Conservation (phyloP, 495 filamentous ascomycete genomes). For the Penicillium longicatenatum region DNA sequence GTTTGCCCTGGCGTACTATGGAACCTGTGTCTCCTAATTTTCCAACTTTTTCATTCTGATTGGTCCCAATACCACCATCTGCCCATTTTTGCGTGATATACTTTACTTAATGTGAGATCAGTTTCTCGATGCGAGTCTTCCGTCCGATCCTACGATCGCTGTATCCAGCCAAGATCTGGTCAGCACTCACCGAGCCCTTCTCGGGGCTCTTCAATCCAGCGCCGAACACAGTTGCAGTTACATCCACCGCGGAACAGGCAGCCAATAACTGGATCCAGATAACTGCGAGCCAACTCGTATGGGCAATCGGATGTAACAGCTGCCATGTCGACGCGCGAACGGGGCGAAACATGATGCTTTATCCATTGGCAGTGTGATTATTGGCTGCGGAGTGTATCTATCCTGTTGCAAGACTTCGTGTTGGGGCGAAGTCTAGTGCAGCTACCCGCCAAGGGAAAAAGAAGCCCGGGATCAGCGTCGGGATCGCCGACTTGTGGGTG, state of each 20-base stretch:
- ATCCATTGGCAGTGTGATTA: constrained; percentile 25
- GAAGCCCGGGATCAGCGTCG: background rate
- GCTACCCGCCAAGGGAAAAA: background rate
- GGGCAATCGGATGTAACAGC: constrained; percentile 23
- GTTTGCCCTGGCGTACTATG: constrained; percentile 52
- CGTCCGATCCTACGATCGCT: constrained; percentile 4
- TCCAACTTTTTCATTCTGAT: constrained; percentile 60
- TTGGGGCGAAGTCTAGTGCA: background rate
- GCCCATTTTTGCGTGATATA: constrained; percentile 55
- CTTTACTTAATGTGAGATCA: constrained; percentile 51
- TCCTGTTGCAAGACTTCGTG: background rate
- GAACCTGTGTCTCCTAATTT: constrained; percentile 54
- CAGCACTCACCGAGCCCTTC: constrained; percentile 12
- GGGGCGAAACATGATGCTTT: constrained; percentile 25
- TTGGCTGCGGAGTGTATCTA: constrained; percentile 18
- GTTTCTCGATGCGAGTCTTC: constrained; percentile 37
- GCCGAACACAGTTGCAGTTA: constrained; percentile 22
- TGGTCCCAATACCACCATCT: constrained; percentile 57
- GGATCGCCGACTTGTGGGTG: constrained; percentile 4
- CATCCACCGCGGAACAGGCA: constrained; percentile 14
- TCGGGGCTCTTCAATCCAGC: background rate
- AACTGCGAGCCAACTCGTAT: constrained; percentile 19
- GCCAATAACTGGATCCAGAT: constrained; percentile 18
- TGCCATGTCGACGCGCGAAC: constrained; percentile 22
- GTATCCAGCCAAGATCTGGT: constrained; percentile 3